Percentiles rank a stretch among this genome's conserved stretches.
Evolutionary conservation across 2,329 filamentous ascomycete genomes (phyloP).

Genomic region (Colletotrichum tropicale): DNA sequence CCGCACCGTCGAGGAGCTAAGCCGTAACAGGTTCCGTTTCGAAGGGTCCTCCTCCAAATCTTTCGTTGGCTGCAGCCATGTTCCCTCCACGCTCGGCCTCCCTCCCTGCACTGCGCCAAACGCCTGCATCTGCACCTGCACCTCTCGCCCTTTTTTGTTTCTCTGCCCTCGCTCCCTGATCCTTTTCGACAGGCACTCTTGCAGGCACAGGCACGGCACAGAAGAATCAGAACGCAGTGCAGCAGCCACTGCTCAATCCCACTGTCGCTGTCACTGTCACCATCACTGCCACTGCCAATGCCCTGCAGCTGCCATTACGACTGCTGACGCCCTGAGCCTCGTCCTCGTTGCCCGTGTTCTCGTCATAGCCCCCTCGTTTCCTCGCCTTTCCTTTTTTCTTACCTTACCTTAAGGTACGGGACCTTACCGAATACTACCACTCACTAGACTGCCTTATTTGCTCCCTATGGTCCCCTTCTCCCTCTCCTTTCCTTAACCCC

Average conservation of each 20-base stretch:
- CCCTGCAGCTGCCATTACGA: not conserved
- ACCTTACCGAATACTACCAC: not conserved
- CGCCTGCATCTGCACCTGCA: not conserved
- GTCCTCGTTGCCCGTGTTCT: slow-evolving; percentile 30
- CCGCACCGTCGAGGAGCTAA: not conserved
- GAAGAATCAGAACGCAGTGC: not conserved
- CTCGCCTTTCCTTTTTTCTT: not conserved
- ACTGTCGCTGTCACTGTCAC: not conserved
- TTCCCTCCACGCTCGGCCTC: not conserved
- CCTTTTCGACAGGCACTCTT: not conserved
- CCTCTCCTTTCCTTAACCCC: not conserved
- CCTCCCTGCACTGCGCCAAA: not conserved
- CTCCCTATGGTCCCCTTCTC: not conserved
- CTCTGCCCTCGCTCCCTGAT: not conserved
- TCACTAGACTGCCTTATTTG: not conserved
- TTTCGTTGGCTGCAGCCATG: not conserved
- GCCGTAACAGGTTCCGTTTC: not conserved
- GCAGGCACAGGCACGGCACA: not conserved
- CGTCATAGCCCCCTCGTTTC: slow-evolving; percentile 31
- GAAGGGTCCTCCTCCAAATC: not conserved
- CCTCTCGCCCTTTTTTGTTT: not conserved
- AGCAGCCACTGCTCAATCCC: not conserved
- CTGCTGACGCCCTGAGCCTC: not conserved
- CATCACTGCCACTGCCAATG: not conserved
- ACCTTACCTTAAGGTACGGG: not conserved